Percentiles rank a stretch among this genome's conserved stretches.
Evolutionary conservation across 176 grass and related monocot species (phyloP).

Genomic region (Areca catechu): DNA sequence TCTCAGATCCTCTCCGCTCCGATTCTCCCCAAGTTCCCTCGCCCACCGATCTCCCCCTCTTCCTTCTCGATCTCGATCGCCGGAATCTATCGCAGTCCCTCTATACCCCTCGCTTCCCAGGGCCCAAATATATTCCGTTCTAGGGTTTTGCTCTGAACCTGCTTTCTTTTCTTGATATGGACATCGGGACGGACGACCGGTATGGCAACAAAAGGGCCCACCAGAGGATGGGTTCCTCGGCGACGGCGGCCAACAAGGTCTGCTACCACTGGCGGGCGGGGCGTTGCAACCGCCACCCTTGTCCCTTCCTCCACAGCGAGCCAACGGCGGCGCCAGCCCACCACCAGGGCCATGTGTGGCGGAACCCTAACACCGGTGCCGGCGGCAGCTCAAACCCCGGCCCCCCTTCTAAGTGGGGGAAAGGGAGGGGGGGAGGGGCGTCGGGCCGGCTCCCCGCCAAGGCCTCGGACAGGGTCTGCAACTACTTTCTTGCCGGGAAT

Average conservation of each 20-base stretch:
- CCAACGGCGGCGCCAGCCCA: slow-evolving; percentile 8
- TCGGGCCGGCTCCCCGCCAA: slow-evolving; percentile 10
- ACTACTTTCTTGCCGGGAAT: slow-evolving; percentile 50
- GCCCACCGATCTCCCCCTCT: too few relatives aligned
- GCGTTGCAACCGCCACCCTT: slow-evolving; percentile 82
- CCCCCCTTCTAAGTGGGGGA: slow-evolving; percentile 58
- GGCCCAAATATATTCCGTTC: too few relatives aligned
- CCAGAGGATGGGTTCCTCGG: slow-evolving; percentile 27
- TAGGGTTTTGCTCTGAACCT: background rate
- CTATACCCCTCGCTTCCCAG: too few relatives aligned
- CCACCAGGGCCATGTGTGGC: slow-evolving; percentile 45
- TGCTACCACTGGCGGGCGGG: slow-evolving; percentile 81
- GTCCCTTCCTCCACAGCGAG: slow-evolving; percentile 89
- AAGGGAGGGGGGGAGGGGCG: slow-evolving; percentile 31
- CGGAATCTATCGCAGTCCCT: too few relatives aligned
- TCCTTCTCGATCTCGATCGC: too few relatives aligned
- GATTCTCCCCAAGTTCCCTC: too few relatives aligned
- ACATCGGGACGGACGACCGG: slow-evolving; percentile 41
- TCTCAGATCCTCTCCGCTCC: too few relatives aligned
- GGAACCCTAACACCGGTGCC: slow-evolving; percentile 47
- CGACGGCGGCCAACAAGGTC: slow-evolving; percentile 35
- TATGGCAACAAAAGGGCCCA: slow-evolving; percentile 61
- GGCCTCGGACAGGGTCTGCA: slow-evolving; percentile 42
- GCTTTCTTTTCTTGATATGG: slow-evolving; percentile 22
- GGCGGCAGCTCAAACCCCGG: slow-evolving; percentile 19